Evolutionary conservation across 805 yeast genomes (phyloP).

Genomic region (Priceomyces medius): DNA sequence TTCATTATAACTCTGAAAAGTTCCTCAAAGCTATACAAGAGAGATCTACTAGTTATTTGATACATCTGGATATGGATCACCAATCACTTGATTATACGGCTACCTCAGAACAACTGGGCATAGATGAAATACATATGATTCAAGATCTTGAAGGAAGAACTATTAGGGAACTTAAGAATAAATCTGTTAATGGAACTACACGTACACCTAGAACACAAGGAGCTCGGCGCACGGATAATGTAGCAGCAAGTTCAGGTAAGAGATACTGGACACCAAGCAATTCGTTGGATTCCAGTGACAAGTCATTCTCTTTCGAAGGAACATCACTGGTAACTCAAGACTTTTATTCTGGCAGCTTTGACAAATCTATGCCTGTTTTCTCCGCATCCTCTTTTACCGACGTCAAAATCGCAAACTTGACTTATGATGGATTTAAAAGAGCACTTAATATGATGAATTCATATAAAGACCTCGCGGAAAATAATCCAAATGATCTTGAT

Average conservation of each 20-base stretch:
- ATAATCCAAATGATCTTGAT: neutral
- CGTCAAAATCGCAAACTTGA: neutral
- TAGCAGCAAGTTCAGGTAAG: neutral
- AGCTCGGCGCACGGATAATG: neutral
- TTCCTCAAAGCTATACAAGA: neutral
- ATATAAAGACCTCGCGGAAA: neutral
- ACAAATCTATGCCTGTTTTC: no score
- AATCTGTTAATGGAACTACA: neutral
- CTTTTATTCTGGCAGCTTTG: no score
- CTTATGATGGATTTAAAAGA: neutral
- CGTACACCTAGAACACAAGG: neutral
- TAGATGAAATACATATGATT: neutral
- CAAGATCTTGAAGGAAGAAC: no score
- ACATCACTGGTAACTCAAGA: no score
- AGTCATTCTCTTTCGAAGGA: no score
- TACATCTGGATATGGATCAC: neutral
- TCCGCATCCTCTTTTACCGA: neutral
- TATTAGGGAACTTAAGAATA: no score
- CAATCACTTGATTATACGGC: neutral
- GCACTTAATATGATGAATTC: neutral
- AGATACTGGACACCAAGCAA: neutral
- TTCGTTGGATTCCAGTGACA: no score
- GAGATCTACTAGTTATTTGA: neutral
- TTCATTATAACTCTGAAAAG: slow-evolving; percentile 11
- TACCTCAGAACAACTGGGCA: neutral